Percentiles rank a stretch among this genome's conserved stretches.
phyloP scores from a whole-genome alignment of 768 basidiomycete genomes.

The Clitopilus hobsonii region DNA sequence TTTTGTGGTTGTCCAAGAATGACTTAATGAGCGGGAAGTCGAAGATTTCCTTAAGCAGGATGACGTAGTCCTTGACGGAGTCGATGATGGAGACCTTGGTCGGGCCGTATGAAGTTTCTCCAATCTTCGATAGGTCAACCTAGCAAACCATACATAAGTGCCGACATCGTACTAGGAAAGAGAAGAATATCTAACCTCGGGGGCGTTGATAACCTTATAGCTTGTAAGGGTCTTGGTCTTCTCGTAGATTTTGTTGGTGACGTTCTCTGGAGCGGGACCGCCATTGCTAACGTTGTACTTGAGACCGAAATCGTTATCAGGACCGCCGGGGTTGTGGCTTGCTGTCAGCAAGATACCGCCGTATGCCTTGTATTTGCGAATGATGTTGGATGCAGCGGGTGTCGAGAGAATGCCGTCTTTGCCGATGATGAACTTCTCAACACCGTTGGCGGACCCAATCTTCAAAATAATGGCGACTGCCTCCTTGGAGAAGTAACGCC shows the following conservation, averaged over 20 bases:
- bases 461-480: conserved; percentile 88
- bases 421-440: conserved; percentile 88
- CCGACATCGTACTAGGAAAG: no score
- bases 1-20: conserved; percentile 70
- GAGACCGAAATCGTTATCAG: conserved; percentile 98
- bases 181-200: conserved; percentile 54
- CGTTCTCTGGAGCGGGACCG: conserved; percentile 92
- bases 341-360: conserved; percentile 98
- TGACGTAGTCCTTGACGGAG: conserved; percentile 86
- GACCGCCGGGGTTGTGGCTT: conserved; percentile 97
- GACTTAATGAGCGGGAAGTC: conserved; percentile 89
- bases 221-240: conserved; percentile 80
- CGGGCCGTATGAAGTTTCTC: conserved; percentile 77
- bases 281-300: conserved; percentile 99
- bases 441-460: conserved; percentile 93
- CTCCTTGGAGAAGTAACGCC: conserved; percentile 86
- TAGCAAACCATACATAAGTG: no score
- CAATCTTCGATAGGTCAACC: conserved; percentile 84
- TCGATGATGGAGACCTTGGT: conserved; percentile 88
- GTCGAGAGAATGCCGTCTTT: conserved; percentile 92
- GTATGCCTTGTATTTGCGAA: conserved; percentile 92
- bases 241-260: conserved; percentile 95
- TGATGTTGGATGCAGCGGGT: conserved; percentile 93
- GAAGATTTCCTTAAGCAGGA: conserved; percentile 83
- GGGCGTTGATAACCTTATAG: conserved; percentile 82